Percentiles rank a stretch among this genome's conserved stretches.
Evolutionary conservation across 2,329 filamentous ascomycete genomes (phyloP).

Genomic region (Colletotrichum neosansevieriae): DNA sequence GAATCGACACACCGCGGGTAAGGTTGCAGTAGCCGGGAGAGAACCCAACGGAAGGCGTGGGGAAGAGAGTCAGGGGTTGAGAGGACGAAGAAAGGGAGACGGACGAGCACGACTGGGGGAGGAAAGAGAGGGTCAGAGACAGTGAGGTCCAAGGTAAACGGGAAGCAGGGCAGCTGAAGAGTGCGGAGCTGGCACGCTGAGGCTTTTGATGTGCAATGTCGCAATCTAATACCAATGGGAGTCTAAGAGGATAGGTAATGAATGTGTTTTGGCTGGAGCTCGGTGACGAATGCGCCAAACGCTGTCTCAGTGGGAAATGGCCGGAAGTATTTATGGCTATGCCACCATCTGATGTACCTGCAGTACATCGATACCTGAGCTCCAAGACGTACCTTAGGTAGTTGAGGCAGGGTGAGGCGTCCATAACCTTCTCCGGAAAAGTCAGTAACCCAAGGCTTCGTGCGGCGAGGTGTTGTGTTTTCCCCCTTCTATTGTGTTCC

Average conservation of each 20-base stretch:
- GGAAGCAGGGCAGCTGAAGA: constrained; percentile 9
- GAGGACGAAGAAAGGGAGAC: constrained; percentile 30
- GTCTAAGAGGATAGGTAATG: constrained; percentile 18
- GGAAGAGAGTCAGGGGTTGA: constrained; percentile 37
- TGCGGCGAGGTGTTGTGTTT: constrained; percentile 21
- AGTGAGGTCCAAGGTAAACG: constrained; percentile 3
- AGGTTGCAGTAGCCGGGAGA: constrained; percentile 41
- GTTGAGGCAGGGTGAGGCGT: not conserved
- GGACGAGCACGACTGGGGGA: constrained; percentile 30
- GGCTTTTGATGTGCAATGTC: constrained; percentile 39
- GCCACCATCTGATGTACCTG: constrained; percentile 16
- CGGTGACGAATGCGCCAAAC: constrained; percentile 34
- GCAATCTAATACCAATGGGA: constrained; percentile 28
- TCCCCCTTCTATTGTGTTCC: constrained; percentile 7
- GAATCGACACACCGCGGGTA: constrained; percentile 37
- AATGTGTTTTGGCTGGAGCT: constrained; percentile 6
- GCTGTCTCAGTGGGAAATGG: constrained; percentile 32
- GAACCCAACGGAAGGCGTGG: constrained; percentile 39
- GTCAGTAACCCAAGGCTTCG: not conserved
- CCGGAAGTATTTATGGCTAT: constrained; percentile 19
- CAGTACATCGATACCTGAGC: not conserved
- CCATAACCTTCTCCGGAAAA: constrained; percentile 1
- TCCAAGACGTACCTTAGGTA: constrained; percentile 7
- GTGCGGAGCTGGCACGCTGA: constrained; percentile 37
- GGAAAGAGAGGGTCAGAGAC: constrained; percentile 25